phyloP scores from a whole-genome alignment of 2,329 filamentous ascomycete genomes.

The Fusarium lyarnte region DNA sequence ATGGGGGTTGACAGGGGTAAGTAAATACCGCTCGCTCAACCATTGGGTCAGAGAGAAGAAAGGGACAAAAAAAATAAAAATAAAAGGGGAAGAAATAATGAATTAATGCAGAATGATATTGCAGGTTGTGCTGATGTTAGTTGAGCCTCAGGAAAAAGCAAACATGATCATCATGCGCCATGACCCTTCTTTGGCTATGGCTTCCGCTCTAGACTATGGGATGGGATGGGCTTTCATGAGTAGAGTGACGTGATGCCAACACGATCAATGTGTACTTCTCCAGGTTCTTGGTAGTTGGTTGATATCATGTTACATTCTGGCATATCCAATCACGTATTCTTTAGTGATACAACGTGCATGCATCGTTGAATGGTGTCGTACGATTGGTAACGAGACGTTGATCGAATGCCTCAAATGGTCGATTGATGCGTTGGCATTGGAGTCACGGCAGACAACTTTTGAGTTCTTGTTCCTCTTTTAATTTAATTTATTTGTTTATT shows the following conservation, averaged over 20 bases:
- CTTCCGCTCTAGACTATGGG: neutral
- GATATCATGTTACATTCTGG: neutral
- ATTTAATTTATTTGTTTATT: neutral
- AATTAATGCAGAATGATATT: neutral
- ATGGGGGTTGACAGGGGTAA: neutral
- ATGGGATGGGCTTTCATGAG: neutral
- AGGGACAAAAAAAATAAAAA: neutral
- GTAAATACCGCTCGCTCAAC: neutral
- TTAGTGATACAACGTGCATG: neutral
- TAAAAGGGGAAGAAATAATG: neutral
- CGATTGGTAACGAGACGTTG: slow-evolving; percentile 31
- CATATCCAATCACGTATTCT: slow-evolving; percentile 10
- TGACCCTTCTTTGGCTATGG: slow-evolving; percentile 14
- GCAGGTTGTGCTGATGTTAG: neutral
- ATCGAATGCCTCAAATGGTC: slow-evolving; percentile 32
- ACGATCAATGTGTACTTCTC: neutral
- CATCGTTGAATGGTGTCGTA: slow-evolving; percentile 33
- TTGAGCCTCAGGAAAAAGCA: slow-evolving; percentile 18
- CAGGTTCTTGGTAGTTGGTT: neutral
- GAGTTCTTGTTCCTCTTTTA: neutral
- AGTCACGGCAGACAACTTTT: slow-evolving; percentile 24
- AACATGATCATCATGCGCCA: slow-evolving; percentile 7
- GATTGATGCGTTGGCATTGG: slow-evolving; percentile 39
- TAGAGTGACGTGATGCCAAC: neutral
- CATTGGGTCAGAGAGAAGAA: neutral